Evolutionary conservation across 352 stramenopile species (phyloP), one percentile per base, ranked within the genome.

Genomic region (Phytopythium sindhum): DNA sequence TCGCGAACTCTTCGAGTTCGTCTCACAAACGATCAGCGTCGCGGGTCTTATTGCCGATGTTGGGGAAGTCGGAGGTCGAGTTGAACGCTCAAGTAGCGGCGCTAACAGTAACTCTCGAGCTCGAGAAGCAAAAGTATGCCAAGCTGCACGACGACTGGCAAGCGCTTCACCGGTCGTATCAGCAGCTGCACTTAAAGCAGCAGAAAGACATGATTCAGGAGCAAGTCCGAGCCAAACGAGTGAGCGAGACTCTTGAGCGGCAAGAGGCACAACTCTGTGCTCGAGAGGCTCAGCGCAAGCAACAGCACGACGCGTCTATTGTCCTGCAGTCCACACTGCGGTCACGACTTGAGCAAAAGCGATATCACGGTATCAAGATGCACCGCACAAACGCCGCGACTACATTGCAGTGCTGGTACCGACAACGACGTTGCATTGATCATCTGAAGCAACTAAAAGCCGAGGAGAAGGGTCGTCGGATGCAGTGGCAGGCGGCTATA

Each of bases 281-380:
- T 11, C 77, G 83, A 7, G 74, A 82, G 10, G 37, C 21, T 0
- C 58, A 65, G 6, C 75, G 79, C 5, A 41, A 67, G 26, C 66
- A 67, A n/a, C 73, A 78, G 1, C 61, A 80, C 17, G 63, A 75
- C 24, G 83, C 83, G 0, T 92, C 83, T 0, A 83, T 88, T 26
- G 66, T 88, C 0, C 59, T 92, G 19, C 83, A 92, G 52, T 88
- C 77, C 19, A 84, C 69, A 52, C 63, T 89, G 19, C 73, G 81
- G 2, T 69, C 74, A 6, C 64, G 79, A 4, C 60, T 92, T 8
- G 79, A 92, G 61, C 78, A 86, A 21, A 86, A 83, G 33, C 73
- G 72, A 5, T 92, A 76, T 39, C 81, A 90, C n/a, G 79, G 77
- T 0, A 50, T 77, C 15, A 86, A 83, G 61, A 48, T 89, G 28